Evolutionary conservation across 2,329 filamentous ascomycete species (phyloP).

Genomic region (Ustilaginoidea virens): DNA sequence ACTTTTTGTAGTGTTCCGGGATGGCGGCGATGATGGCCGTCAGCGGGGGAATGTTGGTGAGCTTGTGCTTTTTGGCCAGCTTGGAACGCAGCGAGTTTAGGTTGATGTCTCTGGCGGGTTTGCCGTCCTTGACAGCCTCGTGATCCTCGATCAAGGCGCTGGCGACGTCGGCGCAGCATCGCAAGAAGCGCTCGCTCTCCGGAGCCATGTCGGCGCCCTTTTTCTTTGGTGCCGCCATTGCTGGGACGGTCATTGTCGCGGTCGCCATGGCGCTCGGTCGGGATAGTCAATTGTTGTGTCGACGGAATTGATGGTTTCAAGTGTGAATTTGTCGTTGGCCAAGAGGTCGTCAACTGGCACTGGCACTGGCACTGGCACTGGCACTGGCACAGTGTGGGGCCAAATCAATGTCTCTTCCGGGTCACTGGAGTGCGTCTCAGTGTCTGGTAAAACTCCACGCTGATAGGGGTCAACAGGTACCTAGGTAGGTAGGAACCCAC

Average conservation of each 20-base stretch:
- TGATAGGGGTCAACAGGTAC: no score
- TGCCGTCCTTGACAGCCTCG: constrained; percentile 62
- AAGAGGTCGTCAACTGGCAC: neutral
- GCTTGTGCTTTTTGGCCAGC: constrained; percentile 81
- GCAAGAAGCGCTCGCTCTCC: constrained; percentile 87
- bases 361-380: no score
- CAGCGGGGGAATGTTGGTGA: constrained; percentile 76
- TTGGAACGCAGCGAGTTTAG: constrained; percentile 77
- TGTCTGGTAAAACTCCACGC: no score
- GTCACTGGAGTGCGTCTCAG: no score
- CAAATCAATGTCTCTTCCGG: no score
- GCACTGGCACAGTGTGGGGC: no score
- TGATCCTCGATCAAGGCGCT: constrained; percentile 90
- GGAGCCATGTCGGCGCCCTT: constrained; percentile 61
- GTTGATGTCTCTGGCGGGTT: constrained; percentile 74
- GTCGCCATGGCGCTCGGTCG: constrained; percentile 22
- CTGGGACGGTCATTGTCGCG: constrained; percentile 50
- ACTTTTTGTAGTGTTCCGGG: constrained; percentile 99
- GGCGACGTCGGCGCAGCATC: constrained; percentile 90
- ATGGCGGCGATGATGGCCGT: constrained; percentile 97
- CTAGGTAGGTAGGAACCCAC: no score
- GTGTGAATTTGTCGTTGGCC: neutral
- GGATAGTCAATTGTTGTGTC: neutral
- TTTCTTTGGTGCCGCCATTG: constrained; percentile 52
- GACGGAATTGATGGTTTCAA: neutral